Evolutionary conservation across 2,329 filamentous ascomycete species (phyloP), one percentile per base, ranked within the genome.

Genomic region (Lecanosticta acicola): DNA sequence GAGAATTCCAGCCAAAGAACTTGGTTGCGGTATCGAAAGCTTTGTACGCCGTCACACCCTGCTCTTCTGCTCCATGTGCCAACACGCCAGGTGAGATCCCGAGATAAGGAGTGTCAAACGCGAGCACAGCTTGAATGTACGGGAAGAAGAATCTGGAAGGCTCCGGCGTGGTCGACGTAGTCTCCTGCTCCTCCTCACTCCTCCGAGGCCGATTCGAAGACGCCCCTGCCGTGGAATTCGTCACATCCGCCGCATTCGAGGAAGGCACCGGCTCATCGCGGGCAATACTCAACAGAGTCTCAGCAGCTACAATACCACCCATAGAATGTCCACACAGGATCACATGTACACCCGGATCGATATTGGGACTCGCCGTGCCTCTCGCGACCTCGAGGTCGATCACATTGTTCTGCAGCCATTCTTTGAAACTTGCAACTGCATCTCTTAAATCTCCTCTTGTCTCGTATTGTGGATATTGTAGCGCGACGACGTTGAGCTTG

Each of bases 311-410:
- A 59, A 97, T 96, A 58, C 93, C 93, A 85, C 81, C 64, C 80
- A 84, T 96, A 7, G 85, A 90, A 66, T 96, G 90, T 18, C 90
- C 90, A 46, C 94, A 72, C 13, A 96, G 77, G 38, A 95, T 77
- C 20, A 85, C 84, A 60, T 82, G 83, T 16, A 95, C 87, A 0
- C 84, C 88, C 3, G 89, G 88, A 50, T 94, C 87, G 53, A 94
- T 77, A 0, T 87, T 94, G 0, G 90, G 90, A 3, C 85, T 90
- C 1, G 86, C 79, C 0, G 88, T 91, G 37, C 77, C 84, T 87
- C 86, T 85, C 20, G 78, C 81, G 46, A 96, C 90, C 69, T 98
- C 91, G 59, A 96, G 74, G 66, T 97, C 93, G 59, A 97, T 96
- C 58, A 97, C 87, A 59, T 87, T 87, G 63, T 96, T 84, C 55